phyloP scores from a whole-genome alignment of 1,284 basidiomycete genomes.

The Leccinum huronense region DNA sequence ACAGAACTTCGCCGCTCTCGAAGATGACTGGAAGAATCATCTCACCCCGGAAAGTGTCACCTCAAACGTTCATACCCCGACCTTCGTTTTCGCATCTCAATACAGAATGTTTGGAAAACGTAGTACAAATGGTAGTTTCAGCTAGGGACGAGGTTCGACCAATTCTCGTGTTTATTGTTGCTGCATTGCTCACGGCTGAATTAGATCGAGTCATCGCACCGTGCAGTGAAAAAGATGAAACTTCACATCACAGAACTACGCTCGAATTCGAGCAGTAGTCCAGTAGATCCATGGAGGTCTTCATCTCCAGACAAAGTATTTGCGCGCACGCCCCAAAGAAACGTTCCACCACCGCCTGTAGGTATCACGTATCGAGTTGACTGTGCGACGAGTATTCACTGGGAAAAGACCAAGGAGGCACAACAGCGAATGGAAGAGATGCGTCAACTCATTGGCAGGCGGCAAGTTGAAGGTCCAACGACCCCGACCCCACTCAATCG shows the following conservation, averaged over 20 bases:
- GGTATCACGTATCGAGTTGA: conserved; percentile 19
- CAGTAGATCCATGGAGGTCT: conserved; percentile 42
- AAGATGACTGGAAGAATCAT: conserved; percentile 43
- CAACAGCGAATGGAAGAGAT: conserved; percentile 76
- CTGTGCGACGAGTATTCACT: conserved; percentile 14
- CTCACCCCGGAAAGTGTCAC: conserved; percentile 56
- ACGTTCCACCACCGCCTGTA: conserved; percentile 43
- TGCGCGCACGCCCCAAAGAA: conserved; percentile 43
- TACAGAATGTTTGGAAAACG: conserved; percentile 41
- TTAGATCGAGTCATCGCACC: conserved; percentile 65
- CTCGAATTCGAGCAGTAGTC: conserved; percentile 24
- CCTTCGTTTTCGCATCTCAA: conserved; percentile 24
- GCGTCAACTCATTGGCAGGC: conserved; percentile 62
- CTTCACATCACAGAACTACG: conserved; percentile 52
- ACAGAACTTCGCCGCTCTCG: conserved; percentile 50
- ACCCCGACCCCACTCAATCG: conserved; percentile 52
- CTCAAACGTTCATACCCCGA: conserved; percentile 41
- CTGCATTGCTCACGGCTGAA: conserved; percentile 12
- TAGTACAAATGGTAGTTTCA: conserved; percentile 51
- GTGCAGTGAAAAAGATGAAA: conserved; percentile 68
- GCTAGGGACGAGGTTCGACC: conserved; percentile 63
- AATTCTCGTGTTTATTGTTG: not conserved
- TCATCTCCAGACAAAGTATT: conserved; percentile 56
- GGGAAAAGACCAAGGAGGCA: conserved; percentile 65
- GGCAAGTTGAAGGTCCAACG: conserved; percentile 46